Evolutionary conservation across 305 asterid species (phyloP).

Genomic region (Coffea humblotiana): DNA sequence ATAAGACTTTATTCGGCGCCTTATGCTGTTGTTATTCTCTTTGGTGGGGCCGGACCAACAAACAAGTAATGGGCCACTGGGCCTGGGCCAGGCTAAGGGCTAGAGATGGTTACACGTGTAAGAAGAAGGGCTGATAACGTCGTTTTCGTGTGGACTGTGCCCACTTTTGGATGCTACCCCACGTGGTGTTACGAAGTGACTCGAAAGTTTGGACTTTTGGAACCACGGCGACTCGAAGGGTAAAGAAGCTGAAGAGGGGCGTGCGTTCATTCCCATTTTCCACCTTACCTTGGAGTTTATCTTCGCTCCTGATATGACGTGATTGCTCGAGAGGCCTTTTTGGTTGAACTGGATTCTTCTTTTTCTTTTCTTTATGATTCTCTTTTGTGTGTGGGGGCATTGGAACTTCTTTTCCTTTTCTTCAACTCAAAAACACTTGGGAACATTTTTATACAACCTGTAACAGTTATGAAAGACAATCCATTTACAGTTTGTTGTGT

Average conservation of each 20-base stretch:
- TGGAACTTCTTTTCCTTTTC: not conserved
- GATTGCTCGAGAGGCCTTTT: not conserved
- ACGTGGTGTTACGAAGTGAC: not conserved
- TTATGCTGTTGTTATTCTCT: not conserved
- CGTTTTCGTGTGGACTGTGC: not conserved
- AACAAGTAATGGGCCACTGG: not conserved
- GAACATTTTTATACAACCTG: not conserved
- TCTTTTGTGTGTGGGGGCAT: not conserved
- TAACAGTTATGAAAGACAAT: no score
- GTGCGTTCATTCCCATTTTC: not conserved
- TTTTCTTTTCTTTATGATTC: not conserved
- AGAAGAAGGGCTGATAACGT: not conserved
- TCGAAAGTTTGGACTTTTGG: constrained; percentile 6
- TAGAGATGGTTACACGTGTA: not conserved
- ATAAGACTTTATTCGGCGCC: not conserved
- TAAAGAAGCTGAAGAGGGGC: not conserved
- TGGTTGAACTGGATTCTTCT: not conserved
- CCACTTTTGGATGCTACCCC: not conserved
- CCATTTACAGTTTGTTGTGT: no score
- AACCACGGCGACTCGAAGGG: not conserved
- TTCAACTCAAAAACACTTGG: not conserved
- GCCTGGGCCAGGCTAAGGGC: not conserved
- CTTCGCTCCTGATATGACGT: not conserved
- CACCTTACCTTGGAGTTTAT: not conserved
- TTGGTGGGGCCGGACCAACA: not conserved